These are phyloP conservation scores for Bryum argenteum DNA, from an alignment of 225 moss, liverwort and hornwort species.

Conservation along the genomic window DNA sequence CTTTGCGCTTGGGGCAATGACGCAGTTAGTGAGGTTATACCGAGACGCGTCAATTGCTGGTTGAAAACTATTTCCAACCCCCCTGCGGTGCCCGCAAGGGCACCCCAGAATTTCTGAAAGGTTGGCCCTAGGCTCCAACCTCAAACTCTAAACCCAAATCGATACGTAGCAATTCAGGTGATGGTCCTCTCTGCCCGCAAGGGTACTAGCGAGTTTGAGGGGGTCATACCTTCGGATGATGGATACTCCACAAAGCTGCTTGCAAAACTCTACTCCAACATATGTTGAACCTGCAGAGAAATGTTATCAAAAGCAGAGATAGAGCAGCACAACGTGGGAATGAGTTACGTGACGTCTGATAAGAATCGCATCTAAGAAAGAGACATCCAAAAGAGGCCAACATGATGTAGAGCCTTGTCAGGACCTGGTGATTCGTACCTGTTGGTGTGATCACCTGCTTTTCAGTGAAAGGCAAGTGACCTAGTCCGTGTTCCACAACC, in stretches of 20 bases:
- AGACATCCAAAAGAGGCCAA: background rate
- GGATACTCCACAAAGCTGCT: constrained; percentile 97
- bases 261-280: constrained; percentile 95
- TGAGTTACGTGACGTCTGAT: background rate
- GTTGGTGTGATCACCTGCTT: constrained; percentile 90
- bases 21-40: constrained; percentile 79
- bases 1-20: constrained; percentile 90
- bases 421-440: constrained; percentile 35
- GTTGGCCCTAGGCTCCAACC: constrained; percentile 60
- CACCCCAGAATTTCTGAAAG: constrained; percentile 95
- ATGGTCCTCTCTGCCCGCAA: too few species aligned
- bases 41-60: constrained; percentile 91
- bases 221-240: constrained; percentile 66
- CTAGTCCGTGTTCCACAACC: constrained; percentile 93
- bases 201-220: too few species aligned
- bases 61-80: constrained; percentile 94
- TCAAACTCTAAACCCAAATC: background rate
- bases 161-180: too few species aligned
- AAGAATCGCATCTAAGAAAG: background rate
- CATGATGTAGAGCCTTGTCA: constrained; percentile 6
- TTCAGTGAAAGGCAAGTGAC: constrained; percentile 90
- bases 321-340: constrained; percentile 21
- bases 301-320: constrained; percentile 9
- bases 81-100: constrained; percentile 73
- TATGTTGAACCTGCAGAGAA: constrained; percentile 67